phyloP scores from a whole-genome alignment of 1,139 yeast species.

The Pichia sp. region DNA sequence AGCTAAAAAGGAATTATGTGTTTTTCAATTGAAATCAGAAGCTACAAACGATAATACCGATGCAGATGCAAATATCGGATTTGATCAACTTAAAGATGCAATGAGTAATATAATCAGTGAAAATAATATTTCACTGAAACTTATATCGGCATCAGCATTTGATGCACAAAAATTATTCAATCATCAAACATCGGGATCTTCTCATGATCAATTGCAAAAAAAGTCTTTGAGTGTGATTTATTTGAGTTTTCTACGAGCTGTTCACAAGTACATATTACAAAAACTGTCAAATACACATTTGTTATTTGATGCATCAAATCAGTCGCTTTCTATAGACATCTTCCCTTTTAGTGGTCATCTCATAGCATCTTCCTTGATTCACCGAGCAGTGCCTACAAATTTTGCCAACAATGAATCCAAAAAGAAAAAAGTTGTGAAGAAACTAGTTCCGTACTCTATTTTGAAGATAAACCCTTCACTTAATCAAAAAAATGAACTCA shows the following conservation, averaged over 20 bases:
- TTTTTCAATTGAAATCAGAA: conserved; percentile 24
- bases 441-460: conserved; percentile 17
- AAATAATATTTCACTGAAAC: conserved; percentile 20
- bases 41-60: conserved; percentile 10
- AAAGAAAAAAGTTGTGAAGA: conserved; percentile 10
- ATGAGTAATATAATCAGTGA: conserved; percentile 26
- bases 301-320: conserved; percentile 15
- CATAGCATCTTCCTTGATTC: conserved; percentile 20
- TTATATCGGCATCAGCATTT: conserved; percentile 24
- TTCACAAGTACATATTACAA: conserved; percentile 23
- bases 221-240: conserved; percentile 27
- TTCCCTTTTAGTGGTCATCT: conserved; percentile 28
- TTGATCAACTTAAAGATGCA: conserved; percentile 27
- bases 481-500: conserved; percentile 25
- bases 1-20: conserved; percentile 26
- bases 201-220: conserved; percentile 12
- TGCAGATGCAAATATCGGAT: conserved; percentile 20
- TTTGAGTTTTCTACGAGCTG: conserved; percentile 28
- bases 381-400: conserved; percentile 9
- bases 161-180: conserved; percentile 15
- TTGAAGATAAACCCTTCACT: conserved; percentile 26
- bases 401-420: conserved; percentile 2
- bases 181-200: not conserved
- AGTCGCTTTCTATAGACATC: conserved; percentile 19
- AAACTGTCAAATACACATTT: conserved; percentile 19